These are phyloP conservation scores for Voacanga thouarsii DNA, from an alignment of 257 asterid genomes.

Conservation along the genomic window DNA sequence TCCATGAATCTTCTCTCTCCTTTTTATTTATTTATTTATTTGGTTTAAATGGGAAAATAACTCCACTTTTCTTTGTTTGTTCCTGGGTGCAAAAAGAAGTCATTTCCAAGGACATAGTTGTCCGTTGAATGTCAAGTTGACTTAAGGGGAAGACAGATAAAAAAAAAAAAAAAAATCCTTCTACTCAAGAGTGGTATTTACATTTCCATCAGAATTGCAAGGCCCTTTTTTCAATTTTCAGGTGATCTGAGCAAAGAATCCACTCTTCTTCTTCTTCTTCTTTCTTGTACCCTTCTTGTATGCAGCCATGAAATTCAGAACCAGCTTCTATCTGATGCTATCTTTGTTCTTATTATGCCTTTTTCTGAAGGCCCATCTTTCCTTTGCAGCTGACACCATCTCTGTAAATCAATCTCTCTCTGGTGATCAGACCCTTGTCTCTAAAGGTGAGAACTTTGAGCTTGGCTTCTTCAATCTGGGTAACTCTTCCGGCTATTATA, in stretches of 20 bases:
- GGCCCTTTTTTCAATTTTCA: background rate
- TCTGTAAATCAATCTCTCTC: slow-evolving; percentile 34
- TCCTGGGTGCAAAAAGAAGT: background rate
- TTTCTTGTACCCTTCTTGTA: background rate
- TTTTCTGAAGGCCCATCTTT: slow-evolving; percentile 12
- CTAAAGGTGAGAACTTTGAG: slow-evolving; percentile 30
- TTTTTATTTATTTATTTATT: too few relatives aligned
- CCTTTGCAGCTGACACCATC: slow-evolving; percentile 38
- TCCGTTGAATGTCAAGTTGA: slow-evolving; percentile 1
- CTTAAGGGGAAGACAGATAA: background rate
- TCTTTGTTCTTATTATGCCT: slow-evolving; percentile 17
- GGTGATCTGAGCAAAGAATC: background rate
- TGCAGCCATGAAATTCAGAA: slow-evolving; percentile 24
- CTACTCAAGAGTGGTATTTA: background rate
- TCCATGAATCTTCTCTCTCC: too few relatives aligned
- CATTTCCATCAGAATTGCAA: background rate
- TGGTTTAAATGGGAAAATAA: too few relatives aligned
- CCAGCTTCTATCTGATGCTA: slow-evolving; percentile 1
- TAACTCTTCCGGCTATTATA: slow-evolving; percentile 25
- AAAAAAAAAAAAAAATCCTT: background rate
- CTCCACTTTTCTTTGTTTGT: background rate
- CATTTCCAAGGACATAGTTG: background rate
- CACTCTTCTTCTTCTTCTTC: background rate
- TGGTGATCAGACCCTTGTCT: slow-evolving; percentile 35
- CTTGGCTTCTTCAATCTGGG: slow-evolving; percentile 47